Conservation (phyloP, 345 rosid genomes). For the Dovyalis caffra region DNA sequence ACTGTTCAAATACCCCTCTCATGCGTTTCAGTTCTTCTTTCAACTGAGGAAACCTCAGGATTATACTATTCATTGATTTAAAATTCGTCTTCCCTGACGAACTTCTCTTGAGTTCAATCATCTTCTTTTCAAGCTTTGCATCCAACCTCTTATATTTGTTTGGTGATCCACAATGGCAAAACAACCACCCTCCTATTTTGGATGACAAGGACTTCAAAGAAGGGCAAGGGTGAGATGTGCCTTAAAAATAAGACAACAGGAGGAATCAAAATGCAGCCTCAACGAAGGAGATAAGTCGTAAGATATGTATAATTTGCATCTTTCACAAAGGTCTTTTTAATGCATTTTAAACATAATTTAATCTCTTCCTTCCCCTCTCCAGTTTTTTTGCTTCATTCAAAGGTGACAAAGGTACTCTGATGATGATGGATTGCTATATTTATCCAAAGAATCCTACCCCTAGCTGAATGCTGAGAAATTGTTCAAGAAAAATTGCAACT, state of each 20-base stretch:
- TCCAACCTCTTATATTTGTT: conserved; percentile 63
- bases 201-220: conserved; percentile 39
- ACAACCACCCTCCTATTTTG: conserved; percentile 37
- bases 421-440: neutral
- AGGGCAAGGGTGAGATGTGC: conserved; percentile 29
- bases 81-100: conserved; percentile 40
- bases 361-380: neutral
- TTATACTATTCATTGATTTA: conserved; percentile 65
- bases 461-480: neutral
- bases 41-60: conserved; percentile 68
- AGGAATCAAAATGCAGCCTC: neutral
- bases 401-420: neutral
- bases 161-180: conserved; percentile 48
- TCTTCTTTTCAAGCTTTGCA: conserved; percentile 61
- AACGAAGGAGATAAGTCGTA: neutral
- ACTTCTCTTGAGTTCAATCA: conserved; percentile 58
- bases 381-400: neutral
- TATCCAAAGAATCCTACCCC: neutral
- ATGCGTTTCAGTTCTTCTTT: conserved; percentile 63
- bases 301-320: neutral
- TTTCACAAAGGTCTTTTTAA: neutral
- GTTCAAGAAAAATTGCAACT: neutral
- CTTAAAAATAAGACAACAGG: conserved; percentile 28
- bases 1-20: conserved; percentile 58
- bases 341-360: neutral